Conservation (phyloP, 441 rosid genomes). For the Pelargonium citronellum region DNA sequence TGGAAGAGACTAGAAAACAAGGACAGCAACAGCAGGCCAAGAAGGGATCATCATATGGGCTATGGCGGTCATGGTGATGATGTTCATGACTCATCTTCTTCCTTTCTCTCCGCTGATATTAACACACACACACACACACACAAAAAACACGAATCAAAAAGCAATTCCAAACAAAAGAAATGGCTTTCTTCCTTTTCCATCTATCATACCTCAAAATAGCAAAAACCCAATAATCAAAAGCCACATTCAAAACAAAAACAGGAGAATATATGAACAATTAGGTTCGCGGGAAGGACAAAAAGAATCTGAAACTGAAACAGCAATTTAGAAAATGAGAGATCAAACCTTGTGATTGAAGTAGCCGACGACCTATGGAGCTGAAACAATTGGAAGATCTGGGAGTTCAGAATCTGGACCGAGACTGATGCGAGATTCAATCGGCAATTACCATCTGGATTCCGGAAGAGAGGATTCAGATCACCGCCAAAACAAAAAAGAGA, state of each 20-base stretch:
- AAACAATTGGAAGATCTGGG: neutral
- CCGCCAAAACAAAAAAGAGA: neutral
- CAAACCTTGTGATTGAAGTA: neutral
- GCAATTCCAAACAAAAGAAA: no score
- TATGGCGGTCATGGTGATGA: conserved; percentile 26
- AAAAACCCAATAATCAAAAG: neutral
- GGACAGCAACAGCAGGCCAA: conserved; percentile 41
- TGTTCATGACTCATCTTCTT: conserved; percentile 20
- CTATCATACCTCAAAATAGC: neutral
- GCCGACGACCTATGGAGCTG: neutral
- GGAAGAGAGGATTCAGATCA: conserved; percentile 5
- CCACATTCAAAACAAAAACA: neutral
- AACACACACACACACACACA: no score
- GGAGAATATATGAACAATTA: neutral
- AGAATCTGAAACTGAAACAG: neutral
- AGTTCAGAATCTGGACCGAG: neutral
- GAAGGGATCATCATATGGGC: conserved; percentile 45
- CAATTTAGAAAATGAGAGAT: neutral
- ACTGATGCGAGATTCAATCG: neutral
- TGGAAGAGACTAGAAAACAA: conserved; percentile 27
- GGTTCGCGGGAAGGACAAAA: neutral
- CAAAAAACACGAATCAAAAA: no score
- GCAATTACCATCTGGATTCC: neutral
- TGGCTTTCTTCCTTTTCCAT: neutral
- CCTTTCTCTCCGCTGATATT: neutral